Base-by-base conservation (phyloP, 805 yeast genomes). In the Nakazawaea wickerhamii region DNA sequence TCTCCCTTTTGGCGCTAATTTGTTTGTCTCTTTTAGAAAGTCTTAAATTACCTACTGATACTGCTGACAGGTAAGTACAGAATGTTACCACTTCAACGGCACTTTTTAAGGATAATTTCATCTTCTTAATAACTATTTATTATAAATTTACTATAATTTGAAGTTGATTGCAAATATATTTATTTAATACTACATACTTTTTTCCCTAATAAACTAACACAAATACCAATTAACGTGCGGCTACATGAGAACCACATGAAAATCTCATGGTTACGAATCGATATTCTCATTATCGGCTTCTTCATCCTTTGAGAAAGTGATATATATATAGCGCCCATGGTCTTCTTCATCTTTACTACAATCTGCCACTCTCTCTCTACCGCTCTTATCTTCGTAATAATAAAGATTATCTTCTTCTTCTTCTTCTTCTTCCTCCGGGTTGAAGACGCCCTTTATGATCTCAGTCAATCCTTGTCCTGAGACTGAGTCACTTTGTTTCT, bases 331-430 rank as follows among this genome's bases (percentile, higher is more conserved):
- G n/a, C 23, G 38, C 20, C 21, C 20, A 23, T 36, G 5, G 4
- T 17, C 21, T 14, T 35, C 21, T 2, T 21, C 36, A 9, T 15
- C 36, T 22, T 21, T 19, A 15, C 14, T 11, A 27, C 36, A 41
- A 31, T 41, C 45, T 7, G 26, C 36, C 3, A 36, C 37, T 22
- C 45, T 28, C 15, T 31, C 31, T 36, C 40, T 28, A 5, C 33
- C 33, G 4, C 5, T 19, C 7, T 23, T 30, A 13, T 10, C 33
- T 25, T 41, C 45, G 21, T 41, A 36, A 14, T 15, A 14, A 25
- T 36, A 28, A 5, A 10, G 15, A 36, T 21, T 14, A 11, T 32
- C 33, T 8, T 33, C 43, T 4, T 33, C 35, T 9, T n/a, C 35
- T 15, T 5, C 25, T 8, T 20, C 43, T 17, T 20, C 38, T 18